Evolutionary conservation across 2,329 filamentous ascomycete species (phyloP).

Genomic region (Macroventuria anomochaeta): DNA sequence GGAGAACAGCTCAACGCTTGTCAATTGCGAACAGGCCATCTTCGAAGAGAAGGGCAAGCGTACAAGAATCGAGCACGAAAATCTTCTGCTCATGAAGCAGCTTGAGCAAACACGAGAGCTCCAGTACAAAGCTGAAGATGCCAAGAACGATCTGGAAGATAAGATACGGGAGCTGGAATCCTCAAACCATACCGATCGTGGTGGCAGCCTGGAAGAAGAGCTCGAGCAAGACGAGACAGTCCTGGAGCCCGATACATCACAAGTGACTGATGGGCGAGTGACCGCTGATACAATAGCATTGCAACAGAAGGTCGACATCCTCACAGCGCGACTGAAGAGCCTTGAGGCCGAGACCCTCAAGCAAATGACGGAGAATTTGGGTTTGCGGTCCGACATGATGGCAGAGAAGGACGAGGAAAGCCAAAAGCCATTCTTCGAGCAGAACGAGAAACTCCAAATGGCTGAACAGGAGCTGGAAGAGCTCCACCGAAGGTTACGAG

Average conservation of each 20-base stretch:
- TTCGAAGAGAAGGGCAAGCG: slow-evolving; percentile 58
- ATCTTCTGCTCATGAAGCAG: slow-evolving; percentile 55
- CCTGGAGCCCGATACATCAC: slow-evolving; percentile 30
- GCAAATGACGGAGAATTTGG: slow-evolving; percentile 51
- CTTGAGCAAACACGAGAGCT: slow-evolving; percentile 56
- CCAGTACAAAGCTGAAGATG: slow-evolving; percentile 56
- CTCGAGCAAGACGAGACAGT: slow-evolving; percentile 42
- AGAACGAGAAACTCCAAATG: slow-evolving; percentile 48
- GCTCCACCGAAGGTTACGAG: slow-evolving; percentile 42
- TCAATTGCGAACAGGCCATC: slow-evolving; percentile 59
- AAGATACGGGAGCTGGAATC: slow-evolving; percentile 52
- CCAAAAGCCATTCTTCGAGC: slow-evolving; percentile 48
- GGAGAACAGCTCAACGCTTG: slow-evolving; percentile 57
- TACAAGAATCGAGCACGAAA: slow-evolving; percentile 57
- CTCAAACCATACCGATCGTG: slow-evolving; percentile 35
- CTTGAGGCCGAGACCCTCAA: slow-evolving; percentile 52
- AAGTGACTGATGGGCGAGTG: slow-evolving; percentile 32
- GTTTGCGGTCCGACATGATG: slow-evolving; percentile 48
- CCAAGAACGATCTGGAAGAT: slow-evolving; percentile 55
- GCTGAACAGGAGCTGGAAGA: slow-evolving; percentile 46
- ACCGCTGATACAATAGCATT: slow-evolving; percentile 47
- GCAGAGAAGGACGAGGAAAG: slow-evolving; percentile 44
- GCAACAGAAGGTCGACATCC: slow-evolving; percentile 51
- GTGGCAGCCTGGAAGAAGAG: slow-evolving; percentile 51
- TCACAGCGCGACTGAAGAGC: slow-evolving; percentile 45